Evolutionary conservation across 2,329 filamentous ascomycete genomes (phyloP).

Genomic region (Elsinoe fawcettii): DNA sequence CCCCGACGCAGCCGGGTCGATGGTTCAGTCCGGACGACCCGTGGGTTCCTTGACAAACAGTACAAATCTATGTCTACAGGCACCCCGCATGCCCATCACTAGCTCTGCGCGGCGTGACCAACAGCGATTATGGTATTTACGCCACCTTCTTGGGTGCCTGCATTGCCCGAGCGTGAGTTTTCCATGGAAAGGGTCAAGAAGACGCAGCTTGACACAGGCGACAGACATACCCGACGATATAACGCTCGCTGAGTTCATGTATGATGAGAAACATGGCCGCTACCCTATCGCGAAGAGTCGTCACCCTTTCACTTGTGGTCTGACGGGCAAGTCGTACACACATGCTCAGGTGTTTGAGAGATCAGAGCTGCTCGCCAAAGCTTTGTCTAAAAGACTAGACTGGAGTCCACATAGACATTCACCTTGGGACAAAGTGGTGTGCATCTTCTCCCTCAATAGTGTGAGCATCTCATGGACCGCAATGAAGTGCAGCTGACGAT

Average conservation of each 20-base stretch:
- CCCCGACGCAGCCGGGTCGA: too few species aligned
- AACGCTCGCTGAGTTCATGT: constrained; percentile 64
- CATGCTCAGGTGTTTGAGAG: constrained; percentile 48
- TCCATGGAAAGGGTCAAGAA: too few species aligned
- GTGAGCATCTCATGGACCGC: constrained; percentile 37
- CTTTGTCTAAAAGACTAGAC: constrained; percentile 57
- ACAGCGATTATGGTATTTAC: too few species aligned
- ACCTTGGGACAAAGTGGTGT: constrained; percentile 69
- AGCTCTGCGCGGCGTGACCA: too few species aligned
- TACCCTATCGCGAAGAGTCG: constrained; percentile 50
- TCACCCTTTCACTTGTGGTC: constrained; percentile 64
- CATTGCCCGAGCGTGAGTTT: too few species aligned
- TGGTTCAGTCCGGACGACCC: too few species aligned
- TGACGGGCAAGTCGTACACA: constrained; percentile 59
- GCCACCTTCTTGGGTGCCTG: too few species aligned
- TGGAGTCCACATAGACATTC: constrained; percentile 59
- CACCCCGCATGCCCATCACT: too few species aligned
- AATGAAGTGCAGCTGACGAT: neutral
- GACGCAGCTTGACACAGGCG: constrained; percentile 20
- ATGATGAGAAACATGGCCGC: constrained; percentile 59
- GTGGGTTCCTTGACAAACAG: too few species aligned
- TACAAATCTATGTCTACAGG: too few species aligned
- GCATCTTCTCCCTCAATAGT: constrained; percentile 65
- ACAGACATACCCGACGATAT: constrained; percentile 61
- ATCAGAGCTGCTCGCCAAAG: constrained; percentile 50